phyloP scores from a whole-genome alignment of 192 early-diverging fungal genomes.

The Coemansia sp. region DNA sequence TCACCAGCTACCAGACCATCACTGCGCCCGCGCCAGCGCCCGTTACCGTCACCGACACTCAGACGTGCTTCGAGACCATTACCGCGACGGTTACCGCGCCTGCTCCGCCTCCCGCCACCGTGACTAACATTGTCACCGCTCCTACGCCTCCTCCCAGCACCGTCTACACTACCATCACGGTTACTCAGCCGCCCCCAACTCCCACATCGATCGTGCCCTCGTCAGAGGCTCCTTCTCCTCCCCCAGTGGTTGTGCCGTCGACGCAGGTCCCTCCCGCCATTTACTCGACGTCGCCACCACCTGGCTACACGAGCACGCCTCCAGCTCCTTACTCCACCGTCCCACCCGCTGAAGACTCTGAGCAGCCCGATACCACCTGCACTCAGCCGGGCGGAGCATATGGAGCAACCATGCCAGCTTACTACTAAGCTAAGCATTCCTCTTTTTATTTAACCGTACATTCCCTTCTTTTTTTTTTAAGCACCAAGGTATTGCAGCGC shows the following conservation, averaged over 20 bases:
- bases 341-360: not conserved
- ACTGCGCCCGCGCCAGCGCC: slow-evolving; percentile 37
- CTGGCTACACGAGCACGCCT: not conserved
- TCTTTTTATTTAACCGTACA: too few species aligned
- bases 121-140: slow-evolving; percentile 18
- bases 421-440: slow-evolving; percentile 33
- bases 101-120: slow-evolving; percentile 29
- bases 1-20: slow-evolving; percentile 25
- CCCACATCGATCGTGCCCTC: not conserved
- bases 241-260: slow-evolving; percentile 13
- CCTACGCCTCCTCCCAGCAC: slow-evolving; percentile 19
- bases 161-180: slow-evolving; percentile 23
- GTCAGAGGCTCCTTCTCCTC: slow-evolving; percentile 9
- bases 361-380: slow-evolving; percentile 38
- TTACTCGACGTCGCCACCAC: not conserved
- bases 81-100: slow-evolving; percentile 25
- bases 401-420: slow-evolving; percentile 14
- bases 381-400: slow-evolving; percentile 12
- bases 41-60: too few species aligned
- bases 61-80: slow-evolving; percentile 11
- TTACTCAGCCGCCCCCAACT: slow-evolving; percentile 25
- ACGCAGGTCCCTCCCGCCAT: slow-evolving; percentile 16
- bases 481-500: too few species aligned
- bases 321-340: slow-evolving; percentile 2
- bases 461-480: too few species aligned